These are phyloP conservation scores for Talaromyces sp. DNA, from an alignment of 2,329 filamentous ascomycete species.

Conservation along the genomic window DNA sequence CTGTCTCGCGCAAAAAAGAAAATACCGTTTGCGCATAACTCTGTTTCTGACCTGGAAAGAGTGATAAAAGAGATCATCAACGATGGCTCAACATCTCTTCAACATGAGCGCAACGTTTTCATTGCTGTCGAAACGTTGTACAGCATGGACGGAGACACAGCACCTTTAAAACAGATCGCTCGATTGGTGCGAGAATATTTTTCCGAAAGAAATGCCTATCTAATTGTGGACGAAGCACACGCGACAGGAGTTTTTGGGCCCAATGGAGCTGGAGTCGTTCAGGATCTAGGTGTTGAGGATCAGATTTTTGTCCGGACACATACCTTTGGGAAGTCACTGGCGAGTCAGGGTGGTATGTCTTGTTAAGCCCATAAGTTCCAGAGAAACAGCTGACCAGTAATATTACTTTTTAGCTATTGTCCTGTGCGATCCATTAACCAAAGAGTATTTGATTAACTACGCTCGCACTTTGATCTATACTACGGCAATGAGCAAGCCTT, in stretches of 20 bases:
- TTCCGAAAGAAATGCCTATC: conserved; percentile 55
- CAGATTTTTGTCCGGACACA: conserved; percentile 53
- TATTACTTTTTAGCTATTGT: conserved; percentile 51
- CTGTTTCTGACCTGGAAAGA: conserved; percentile 36
- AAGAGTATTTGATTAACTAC: conserved; percentile 71
- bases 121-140: conserved; percentile 71
- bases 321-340: conserved; percentile 56
- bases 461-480: conserved; percentile 74
- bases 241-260: conserved; percentile 53
- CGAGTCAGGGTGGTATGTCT: conserved; percentile 64
- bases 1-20: conserved; percentile 55
- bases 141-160: conserved; percentile 79
- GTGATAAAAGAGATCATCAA: conserved; percentile 35
- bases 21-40: conserved; percentile 52
- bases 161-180: conserved; percentile 62
- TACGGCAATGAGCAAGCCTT: conserved; percentile 64
- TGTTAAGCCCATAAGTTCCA: background rate
- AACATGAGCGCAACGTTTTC: conserved; percentile 57
- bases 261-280: conserved; percentile 51
- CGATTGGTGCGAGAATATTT: conserved; percentile 56
- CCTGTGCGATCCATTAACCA: conserved; percentile 59
- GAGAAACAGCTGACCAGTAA: conserved; percentile 21
- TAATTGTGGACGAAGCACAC: conserved; percentile 60
- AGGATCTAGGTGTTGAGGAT: conserved; percentile 50
- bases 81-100: conserved; percentile 33